Base-by-base conservation (phyloP, 208 protist species). In the Endotrypanum monterogeii region DNA sequence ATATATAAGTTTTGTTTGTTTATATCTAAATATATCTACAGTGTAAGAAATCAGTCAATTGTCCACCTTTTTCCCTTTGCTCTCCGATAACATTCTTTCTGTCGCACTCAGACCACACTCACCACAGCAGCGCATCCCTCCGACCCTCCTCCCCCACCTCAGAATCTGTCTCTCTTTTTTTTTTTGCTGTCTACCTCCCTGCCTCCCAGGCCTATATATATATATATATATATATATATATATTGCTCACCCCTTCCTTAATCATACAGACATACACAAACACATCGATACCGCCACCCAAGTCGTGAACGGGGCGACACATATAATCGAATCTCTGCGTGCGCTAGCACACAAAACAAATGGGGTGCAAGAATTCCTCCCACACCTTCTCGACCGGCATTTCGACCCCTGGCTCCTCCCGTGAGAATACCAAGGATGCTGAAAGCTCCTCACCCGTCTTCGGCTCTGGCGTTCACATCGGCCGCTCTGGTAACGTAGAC, bases 401-500 rank as follows among this genome's bases (percentile, higher is more conserved):
- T n/a, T 75, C 71, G 44, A 14, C 35, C 7, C 28, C 41, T 25
- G 39, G n/a, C 55, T 54, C 39, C 35, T n/a, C 25, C 18, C 71
- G 70, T 32, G 76, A 76, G 41, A 63, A 67, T 14, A 61, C 25
- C 56, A 70, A 76, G 51, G 72, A 76, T 50, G 68, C 55, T 23
- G 46, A 57, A 39, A 62, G 32, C 71, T 62, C 63, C 37, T 67
- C 63, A 1, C 65, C 80, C 16, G 73, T 87, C n/a, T 94, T 96
- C 78, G 92, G 92, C 65, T 88, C 73, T 8, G 90, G 89, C 48
- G 81, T 96, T 2, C 92, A 96, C 71, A 88, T 96, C 48, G 92
- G 92, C 18, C 83, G 92, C 28, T 83, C 82, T 41, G 92, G 92
- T 56, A 94, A 96, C 67, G 90, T 94, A 6, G 89, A 96, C 67